These are phyloP conservation scores for Penicillium canescens DNA, from an alignment of 495 filamentous ascomycete species.

Conservation along the genomic window DNA sequence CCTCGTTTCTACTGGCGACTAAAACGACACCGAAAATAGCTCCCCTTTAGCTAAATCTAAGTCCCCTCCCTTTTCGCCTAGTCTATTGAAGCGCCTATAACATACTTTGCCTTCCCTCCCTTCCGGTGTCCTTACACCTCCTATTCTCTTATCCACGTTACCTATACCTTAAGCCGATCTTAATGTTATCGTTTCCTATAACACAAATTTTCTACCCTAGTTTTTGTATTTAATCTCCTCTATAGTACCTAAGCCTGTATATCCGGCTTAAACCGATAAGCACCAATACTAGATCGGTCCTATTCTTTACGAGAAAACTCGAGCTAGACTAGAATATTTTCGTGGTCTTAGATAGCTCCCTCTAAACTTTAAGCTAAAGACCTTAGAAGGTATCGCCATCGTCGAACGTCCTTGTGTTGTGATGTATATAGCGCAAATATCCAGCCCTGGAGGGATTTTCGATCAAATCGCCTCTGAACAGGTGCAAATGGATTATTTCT, in stretches of 20 bases:
- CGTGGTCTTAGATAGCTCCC: slow-evolving; percentile 29
- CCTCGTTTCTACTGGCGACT: no score
- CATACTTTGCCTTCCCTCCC: no score
- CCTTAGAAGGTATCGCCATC: slow-evolving; percentile 23
- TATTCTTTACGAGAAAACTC: slow-evolving; percentile 33
- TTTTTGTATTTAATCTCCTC: neutral
- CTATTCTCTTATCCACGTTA: slow-evolving; percentile 2
- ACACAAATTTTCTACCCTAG: neutral
- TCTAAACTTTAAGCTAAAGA: slow-evolving; percentile 32
- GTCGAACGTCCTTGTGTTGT: slow-evolving; percentile 12
- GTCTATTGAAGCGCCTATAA: no score
- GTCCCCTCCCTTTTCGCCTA: no score
- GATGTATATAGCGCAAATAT: no score
- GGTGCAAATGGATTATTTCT: no score
- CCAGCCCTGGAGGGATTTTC: no score
- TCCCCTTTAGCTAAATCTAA: no score
- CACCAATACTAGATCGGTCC: slow-evolving; percentile 32
- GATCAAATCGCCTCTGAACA: no score
- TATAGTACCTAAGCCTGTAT: slow-evolving; percentile 15
- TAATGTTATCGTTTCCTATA: neutral
- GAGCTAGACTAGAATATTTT: slow-evolving; percentile 31
- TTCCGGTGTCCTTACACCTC: slow-evolving; percentile 5
- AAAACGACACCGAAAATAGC: no score
- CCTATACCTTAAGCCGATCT: neutral
- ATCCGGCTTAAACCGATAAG: slow-evolving; percentile 19